A percentile compares a stretch with the other conserved stretches of the same genome.
Evolutionary conservation across 495 filamentous ascomycete genomes (phyloP).

Genomic region (Xylaria scruposa): DNA sequence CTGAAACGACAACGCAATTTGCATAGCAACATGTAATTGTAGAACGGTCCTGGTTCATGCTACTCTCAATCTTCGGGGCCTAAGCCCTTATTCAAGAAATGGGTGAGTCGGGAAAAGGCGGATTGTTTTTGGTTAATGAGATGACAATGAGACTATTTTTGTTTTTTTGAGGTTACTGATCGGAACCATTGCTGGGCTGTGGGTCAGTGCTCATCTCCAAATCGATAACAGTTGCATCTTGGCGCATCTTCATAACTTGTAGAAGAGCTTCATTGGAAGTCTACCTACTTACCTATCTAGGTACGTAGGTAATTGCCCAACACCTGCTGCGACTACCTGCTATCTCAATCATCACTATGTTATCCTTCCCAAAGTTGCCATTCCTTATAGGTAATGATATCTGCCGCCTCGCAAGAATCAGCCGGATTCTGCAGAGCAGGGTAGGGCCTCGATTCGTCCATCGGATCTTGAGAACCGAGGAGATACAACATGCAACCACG

Average conservation of each 20-base stretch:
- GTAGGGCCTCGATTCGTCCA: slow-evolving; percentile 43
- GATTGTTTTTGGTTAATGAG: background rate
- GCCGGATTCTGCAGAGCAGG: slow-evolving; percentile 38
- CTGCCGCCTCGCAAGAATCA: slow-evolving; percentile 55
- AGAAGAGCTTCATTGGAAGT: background rate
- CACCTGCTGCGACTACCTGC: background rate
- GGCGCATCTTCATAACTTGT: too few relatives aligned
- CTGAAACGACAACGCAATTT: background rate
- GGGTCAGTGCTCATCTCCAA: background rate
- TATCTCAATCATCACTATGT: background rate
- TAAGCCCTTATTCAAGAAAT: background rate
- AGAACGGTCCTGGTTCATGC: background rate
- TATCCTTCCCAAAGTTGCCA: slow-evolving; percentile 24
- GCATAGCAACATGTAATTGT: background rate
- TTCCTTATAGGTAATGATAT: slow-evolving; percentile 65
- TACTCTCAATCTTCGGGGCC: background rate
- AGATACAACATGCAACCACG: slow-evolving; percentile 31
- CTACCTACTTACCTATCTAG: too few relatives aligned
- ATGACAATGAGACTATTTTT: background rate
- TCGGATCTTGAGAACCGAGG: slow-evolving; percentile 50
- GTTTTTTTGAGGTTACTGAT: too few relatives aligned
- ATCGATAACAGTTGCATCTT: slow-evolving; percentile 1
- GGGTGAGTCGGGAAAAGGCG: background rate
- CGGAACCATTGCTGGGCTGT: background rate
- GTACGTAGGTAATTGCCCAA: background rate